A percentile compares a stretch with the other conserved stretches of the same genome.
phyloP scores from a whole-genome alignment of 345 rosid species.

The Syzygium aromaticum region DNA sequence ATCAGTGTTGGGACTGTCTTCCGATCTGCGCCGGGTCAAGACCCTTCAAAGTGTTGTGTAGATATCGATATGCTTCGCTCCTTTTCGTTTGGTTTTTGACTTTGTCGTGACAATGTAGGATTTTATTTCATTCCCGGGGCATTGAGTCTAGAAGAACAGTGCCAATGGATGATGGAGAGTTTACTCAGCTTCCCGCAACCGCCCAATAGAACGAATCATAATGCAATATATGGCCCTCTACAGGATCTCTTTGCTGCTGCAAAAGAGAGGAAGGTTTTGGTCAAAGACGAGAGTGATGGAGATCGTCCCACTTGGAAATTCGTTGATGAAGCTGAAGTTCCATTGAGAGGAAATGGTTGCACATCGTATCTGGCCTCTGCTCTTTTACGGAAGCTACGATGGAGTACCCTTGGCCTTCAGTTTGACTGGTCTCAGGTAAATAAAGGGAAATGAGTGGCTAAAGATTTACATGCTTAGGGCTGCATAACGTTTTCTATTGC shows the following conservation, averaged over 20 bases:
- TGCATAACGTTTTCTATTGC: not conserved
- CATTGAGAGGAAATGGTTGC: slow-evolving; percentile 19
- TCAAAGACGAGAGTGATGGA: slow-evolving; percentile 28
- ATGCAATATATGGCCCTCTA: slow-evolving; percentile 73
- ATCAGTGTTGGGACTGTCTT: not conserved
- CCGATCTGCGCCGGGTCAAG: not conserved
- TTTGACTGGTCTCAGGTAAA: slow-evolving; percentile 92
- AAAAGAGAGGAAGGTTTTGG: slow-evolving; percentile 39
- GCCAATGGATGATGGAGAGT: slow-evolving; percentile 79
- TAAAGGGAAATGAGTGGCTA: not conserved
- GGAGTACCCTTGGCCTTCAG: slow-evolving; percentile 94
- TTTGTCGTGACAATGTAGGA: slow-evolving; percentile 25
- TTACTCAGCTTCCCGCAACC: slow-evolving; percentile 70
- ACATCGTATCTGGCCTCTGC: slow-evolving; percentile 37
- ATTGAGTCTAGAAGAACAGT: slow-evolving; percentile 66
- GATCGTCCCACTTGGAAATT: slow-evolving; percentile 45
- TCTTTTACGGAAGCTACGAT: slow-evolving; percentile 68
- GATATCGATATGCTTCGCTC: not conserved
- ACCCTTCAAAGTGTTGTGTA: not conserved
- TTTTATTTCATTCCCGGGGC: slow-evolving; percentile 78
- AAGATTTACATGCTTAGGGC: not conserved
- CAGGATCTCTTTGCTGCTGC: slow-evolving; percentile 51
- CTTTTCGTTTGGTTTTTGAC: not conserved
- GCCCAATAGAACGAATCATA: slow-evolving; percentile 86
- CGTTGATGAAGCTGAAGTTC: slow-evolving; percentile 21